A percentile compares a stretch with the other conserved stretches of the same genome.
phyloP scores from a whole-genome alignment of 768 basidiomycete species.

The Amylocystis lapponica region DNA sequence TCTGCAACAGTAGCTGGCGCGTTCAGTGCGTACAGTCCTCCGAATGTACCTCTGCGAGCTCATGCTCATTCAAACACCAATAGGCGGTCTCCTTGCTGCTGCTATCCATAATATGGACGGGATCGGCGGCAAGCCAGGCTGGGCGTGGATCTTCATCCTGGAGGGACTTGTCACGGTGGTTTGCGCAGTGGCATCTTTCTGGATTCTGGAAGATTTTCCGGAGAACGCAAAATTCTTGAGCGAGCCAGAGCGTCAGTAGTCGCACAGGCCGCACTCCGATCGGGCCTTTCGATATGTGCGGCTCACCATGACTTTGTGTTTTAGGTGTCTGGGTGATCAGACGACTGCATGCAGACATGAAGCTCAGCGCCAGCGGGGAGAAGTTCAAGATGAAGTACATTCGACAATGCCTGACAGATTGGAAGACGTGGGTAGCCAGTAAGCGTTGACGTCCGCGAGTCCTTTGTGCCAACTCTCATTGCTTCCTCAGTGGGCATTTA shows the following conservation, averaged over 20 bases:
- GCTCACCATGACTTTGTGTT: neutral
- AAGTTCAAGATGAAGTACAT: constrained; percentile 49
- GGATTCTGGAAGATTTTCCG: constrained; percentile 75
- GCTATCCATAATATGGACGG: constrained; percentile 71
- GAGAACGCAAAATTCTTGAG: constrained; percentile 68
- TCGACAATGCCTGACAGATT: constrained; percentile 56
- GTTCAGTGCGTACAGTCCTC: constrained; percentile 42
- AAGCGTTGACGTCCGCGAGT: constrained; percentile 18
- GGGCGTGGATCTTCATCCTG: constrained; percentile 72
- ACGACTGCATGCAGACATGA: constrained; percentile 58
- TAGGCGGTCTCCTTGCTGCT: constrained; percentile 60
- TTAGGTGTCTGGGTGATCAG: constrained; percentile 60
- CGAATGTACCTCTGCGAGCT: neutral
- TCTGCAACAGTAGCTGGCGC: constrained; percentile 77
- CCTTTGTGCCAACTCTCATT: neutral
- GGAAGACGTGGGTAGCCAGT: constrained; percentile 74
- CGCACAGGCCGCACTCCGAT: neutral
- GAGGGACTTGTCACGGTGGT: constrained; percentile 68
- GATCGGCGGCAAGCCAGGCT: constrained; percentile 53
- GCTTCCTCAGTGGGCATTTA: constrained; percentile 54
- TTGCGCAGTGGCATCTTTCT: constrained; percentile 55
- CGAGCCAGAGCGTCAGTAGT: constrained; percentile 48
- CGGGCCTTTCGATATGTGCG: neutral
- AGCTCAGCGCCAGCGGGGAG: constrained; percentile 59
- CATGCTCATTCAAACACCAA: neutral